Evolutionary conservation across 1,284 basidiomycete species (phyloP), one percentile per base, ranked within the genome.

Genomic region (Pascua sp.): DNA sequence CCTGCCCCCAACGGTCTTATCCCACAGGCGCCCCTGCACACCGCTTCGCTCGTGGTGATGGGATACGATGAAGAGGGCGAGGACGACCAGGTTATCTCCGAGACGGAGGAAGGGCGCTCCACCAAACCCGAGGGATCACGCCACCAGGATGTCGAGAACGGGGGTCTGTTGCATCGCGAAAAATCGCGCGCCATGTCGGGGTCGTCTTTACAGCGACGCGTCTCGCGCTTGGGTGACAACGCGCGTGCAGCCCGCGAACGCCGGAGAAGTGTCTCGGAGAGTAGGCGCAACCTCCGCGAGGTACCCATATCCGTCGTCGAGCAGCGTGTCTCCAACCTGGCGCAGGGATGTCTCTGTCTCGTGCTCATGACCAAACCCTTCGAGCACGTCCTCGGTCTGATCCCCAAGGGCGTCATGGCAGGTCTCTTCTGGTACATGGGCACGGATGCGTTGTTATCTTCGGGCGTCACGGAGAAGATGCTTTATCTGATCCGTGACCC

Each of bases 11-110:
- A 98, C 68, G 94, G 75, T 4, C 82, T 95, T 18, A 96, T 98
- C 49, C 94, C 94, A 0, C 95, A 98, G 77, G 94, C 95, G 1
- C 95, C 94, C 0, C 89, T 96, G 24, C 93, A 97, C 68, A 97
- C 94, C 0, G 84, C 85, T 12, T 89, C 91, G 8, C 83, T 98
- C 0, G 81, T 89, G 15, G 82, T 95, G 42, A 86, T 90, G 82
- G 85, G 87, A 1, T 67, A 70, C 57, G 40, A 85, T 80, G 78
- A 82, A 17, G 66, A 73, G 10, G 82, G 82, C 36, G 79, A 42
- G 11, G 55, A 50, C 9, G 59, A 51, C 5, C n/a, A 42, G 2
- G 53, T 51, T 0, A 44, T 63, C 8, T 49, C 51, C 1, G 59
- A 56, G 8, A 43, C 57, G 15, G 57, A 59, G 39, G 53, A 46